Percentiles rank a stretch among this genome's conserved stretches.
Evolutionary conservation across 1,139 yeast genomes (phyloP).

Genomic region (Nematodospora anomalae): DNA sequence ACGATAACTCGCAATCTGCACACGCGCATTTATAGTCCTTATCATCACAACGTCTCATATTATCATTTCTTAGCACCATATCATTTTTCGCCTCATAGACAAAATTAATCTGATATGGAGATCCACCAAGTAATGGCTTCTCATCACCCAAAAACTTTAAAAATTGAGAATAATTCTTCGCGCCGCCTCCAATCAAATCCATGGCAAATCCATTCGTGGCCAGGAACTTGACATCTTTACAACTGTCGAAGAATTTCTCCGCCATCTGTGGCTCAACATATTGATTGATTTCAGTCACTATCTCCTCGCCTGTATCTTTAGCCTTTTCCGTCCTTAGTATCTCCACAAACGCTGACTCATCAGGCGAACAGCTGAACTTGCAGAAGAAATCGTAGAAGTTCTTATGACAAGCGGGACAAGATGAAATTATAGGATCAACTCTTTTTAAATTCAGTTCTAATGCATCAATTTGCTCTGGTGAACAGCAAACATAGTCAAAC

Average conservation of each 20-base stretch:
- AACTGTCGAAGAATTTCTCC: constrained; percentile 68
- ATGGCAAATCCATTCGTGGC: constrained; percentile 96
- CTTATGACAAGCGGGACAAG: constrained; percentile 92
- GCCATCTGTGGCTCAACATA: constrained; percentile 65
- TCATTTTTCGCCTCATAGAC: constrained; percentile 41
- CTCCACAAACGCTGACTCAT: constrained; percentile 74
- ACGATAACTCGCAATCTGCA: constrained; percentile 79
- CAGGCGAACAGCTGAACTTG: constrained; percentile 85
- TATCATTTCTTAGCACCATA: constrained; percentile 27
- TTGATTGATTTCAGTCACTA: constrained; percentile 72
- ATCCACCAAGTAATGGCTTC: constrained; percentile 89
- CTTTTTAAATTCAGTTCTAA: constrained; percentile 57
- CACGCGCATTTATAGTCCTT: constrained; percentile 79
- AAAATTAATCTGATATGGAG: constrained; percentile 91
- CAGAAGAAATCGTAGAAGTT: constrained; percentile 87
- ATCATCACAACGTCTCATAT: constrained; percentile 60
- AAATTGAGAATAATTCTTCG: constrained; percentile 67
- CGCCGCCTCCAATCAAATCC: constrained; percentile 98
- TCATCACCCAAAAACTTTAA: constrained; percentile 90
- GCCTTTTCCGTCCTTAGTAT: constrained; percentile 59
- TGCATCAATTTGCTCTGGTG: constrained; percentile 33
- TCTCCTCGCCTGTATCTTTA: constrained; percentile 48
- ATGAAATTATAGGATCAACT: constrained; percentile 77
- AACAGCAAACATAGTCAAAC: constrained; percentile 52
- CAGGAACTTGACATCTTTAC: constrained; percentile 85